Percentiles rank a stretch among this genome's conserved stretches.
These are phyloP conservation scores for Plicaturopsis crispa DNA, from an alignment of 768 basidiomycete genomes.

Conservation along the genomic window DNA sequence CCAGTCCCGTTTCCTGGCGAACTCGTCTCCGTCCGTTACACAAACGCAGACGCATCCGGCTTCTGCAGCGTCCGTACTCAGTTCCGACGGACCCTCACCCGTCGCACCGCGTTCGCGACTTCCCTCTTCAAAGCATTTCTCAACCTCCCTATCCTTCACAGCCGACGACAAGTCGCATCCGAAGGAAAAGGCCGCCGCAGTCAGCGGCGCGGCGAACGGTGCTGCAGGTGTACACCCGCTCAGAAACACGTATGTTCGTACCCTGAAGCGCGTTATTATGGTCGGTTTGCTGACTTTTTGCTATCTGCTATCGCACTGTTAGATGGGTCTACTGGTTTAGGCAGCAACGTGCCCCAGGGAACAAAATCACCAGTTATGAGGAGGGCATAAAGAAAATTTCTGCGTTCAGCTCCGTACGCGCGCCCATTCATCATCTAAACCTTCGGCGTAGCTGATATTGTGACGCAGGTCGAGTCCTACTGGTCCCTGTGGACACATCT, in stretches of 20 bases:
- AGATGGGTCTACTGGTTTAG: constrained; percentile 94
- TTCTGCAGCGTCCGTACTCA: constrained; percentile 2
- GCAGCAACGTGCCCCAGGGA: constrained; percentile 83
- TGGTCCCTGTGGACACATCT: constrained; percentile 94
- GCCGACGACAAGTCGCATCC: constrained; percentile 32
- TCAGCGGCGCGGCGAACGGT: constrained; percentile 26
- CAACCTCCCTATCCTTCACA: constrained; percentile 43
- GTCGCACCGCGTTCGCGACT: constrained; percentile 34
- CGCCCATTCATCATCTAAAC: constrained; percentile 1
- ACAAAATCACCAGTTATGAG: constrained; percentile 86
- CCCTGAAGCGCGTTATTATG: constrained; percentile 11
- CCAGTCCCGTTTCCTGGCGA: constrained; percentile 61
- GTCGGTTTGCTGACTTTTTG: constrained; percentile 13
- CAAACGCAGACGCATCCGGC: no score
- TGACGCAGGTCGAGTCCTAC: constrained; percentile 79
- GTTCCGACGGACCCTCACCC: constrained; percentile 15
- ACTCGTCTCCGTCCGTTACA: constrained; percentile 21
- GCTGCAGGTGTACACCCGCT: constrained; percentile 57
- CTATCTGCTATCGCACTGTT: constrained; percentile 5
- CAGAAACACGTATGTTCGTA: constrained; percentile 84
- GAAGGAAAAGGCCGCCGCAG: constrained; percentile 33
- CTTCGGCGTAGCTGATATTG: neutral
- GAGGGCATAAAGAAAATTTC: constrained; percentile 93
- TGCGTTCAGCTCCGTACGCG: constrained; percentile 76
- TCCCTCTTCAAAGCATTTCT: constrained; percentile 68